Conservation (phyloP, 2,329 filamentous ascomycete genomes). For the Pseudomassariella vexata region DNA sequence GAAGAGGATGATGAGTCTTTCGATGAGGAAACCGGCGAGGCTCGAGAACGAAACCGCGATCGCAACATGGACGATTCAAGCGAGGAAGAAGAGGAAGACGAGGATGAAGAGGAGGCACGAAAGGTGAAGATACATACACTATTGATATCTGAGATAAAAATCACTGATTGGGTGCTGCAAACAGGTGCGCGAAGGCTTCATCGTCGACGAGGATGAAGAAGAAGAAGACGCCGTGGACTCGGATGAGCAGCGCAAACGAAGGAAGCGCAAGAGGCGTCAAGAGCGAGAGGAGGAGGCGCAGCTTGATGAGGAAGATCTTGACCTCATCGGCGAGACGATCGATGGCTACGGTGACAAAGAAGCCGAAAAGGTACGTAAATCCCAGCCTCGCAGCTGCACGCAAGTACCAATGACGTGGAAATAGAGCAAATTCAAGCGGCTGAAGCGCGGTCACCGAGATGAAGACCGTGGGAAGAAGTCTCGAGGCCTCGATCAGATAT, state of each 20-base stretch:
- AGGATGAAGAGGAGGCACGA: constrained; percentile 78
- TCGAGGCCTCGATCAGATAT: constrained; percentile 83
- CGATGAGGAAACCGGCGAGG: constrained; percentile 67
- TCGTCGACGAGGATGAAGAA: constrained; percentile 84
- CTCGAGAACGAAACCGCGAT: constrained; percentile 13
- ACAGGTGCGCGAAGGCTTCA: constrained; percentile 89
- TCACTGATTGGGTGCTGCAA: constrained; percentile 7
- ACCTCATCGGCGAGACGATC: constrained; percentile 82
- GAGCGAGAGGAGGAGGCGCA: constrained; percentile 82
- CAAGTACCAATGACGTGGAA: constrained; percentile 7
- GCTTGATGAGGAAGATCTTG: constrained; percentile 92
- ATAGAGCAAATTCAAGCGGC: constrained; percentile 88
- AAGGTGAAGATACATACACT: constrained; percentile 55
- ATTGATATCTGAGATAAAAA: too few species aligned
- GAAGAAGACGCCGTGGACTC: constrained; percentile 59
- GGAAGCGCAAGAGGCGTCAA: constrained; percentile 67
- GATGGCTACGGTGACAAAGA: constrained; percentile 64
- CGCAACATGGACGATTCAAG: constrained; percentile 70
- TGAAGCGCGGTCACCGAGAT: constrained; percentile 84
- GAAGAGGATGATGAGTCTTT: constrained; percentile 82
- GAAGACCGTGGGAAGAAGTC: constrained; percentile 60
- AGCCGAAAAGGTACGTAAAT: constrained; percentile 59
- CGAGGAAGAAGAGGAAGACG: constrained; percentile 88
- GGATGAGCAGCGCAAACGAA: constrained; percentile 55
- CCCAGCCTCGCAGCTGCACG: neutral